Conservation (phyloP, 306 rosid species). For the Oxytropis ochrocephala region DNA sequence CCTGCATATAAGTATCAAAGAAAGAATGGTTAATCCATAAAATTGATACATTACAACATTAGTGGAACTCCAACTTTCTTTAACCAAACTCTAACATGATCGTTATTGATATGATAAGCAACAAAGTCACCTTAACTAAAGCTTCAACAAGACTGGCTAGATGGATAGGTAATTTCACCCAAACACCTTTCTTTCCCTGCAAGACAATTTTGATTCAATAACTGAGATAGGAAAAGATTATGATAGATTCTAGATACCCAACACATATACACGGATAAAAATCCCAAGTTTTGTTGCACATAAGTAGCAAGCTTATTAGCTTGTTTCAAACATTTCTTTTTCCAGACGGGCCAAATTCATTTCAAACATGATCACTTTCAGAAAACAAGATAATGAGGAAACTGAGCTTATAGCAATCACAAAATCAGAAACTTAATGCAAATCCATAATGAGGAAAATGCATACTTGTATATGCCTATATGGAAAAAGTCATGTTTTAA, state of each 20-base stretch:
- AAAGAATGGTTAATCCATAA: neutral
- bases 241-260: neutral
- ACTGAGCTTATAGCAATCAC: neutral
- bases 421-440: neutral
- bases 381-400: neutral
- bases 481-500: neutral
- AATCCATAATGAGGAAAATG: no score
- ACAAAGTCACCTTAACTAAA: slow-evolving; percentile 52
- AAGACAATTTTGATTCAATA: slow-evolving; percentile 19
- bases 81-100: neutral
- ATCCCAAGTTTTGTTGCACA: neutral
- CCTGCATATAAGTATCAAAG: slow-evolving; percentile 31
- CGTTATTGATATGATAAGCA: neutral
- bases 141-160: slow-evolving; percentile 57
- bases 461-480: no score
- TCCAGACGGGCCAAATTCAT: neutral
- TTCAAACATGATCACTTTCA: neutral
- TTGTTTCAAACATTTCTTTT: neutral
- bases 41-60: neutral
- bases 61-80: neutral
- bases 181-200: slow-evolving; percentile 74
- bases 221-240: neutral
- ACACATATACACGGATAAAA: neutral
- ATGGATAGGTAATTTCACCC: slow-evolving; percentile 73
- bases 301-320: neutral